Conservation (phyloP, 2,329 filamentous ascomycete species). For the Cytospora piceicola region DNA sequence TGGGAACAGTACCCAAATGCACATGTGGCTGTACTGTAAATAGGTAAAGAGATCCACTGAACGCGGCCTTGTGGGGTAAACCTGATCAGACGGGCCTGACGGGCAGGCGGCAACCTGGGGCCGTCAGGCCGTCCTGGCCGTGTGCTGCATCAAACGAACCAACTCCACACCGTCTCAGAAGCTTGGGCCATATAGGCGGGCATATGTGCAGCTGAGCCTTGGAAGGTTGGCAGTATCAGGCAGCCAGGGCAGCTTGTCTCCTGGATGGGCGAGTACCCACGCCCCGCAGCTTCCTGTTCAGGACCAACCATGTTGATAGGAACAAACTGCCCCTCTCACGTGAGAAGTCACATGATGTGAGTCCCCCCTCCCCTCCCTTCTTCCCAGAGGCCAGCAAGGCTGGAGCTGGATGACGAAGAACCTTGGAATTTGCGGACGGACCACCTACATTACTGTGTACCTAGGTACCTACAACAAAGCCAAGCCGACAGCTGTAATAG, state of each 20-base stretch:
- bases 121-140: too few species aligned
- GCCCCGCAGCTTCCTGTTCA: not conserved
- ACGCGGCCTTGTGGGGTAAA: not conserved
- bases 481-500: conserved; percentile 3
- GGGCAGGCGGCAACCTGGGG: not conserved
- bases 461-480: too few species aligned
- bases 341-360: conserved; percentile 14
- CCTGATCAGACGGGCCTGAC: not conserved
- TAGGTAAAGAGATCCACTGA: not conserved
- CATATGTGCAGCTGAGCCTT: not conserved
- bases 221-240: not conserved
- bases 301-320: too few species aligned
- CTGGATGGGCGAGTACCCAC: not conserved
- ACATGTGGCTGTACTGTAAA: too few species aligned
- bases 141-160: too few species aligned
- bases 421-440: conserved; percentile 4
- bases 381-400: conserved; percentile 18
- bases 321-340: not conserved
- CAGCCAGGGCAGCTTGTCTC: too few species aligned
- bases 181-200: too few species aligned
- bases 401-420: not conserved
- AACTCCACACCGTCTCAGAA: too few species aligned
- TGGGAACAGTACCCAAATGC: too few species aligned
- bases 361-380: not conserved
- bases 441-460: not conserved